Conservation (phyloP, 768 basidiomycete genomes). For the Pholiota conissans region DNA sequence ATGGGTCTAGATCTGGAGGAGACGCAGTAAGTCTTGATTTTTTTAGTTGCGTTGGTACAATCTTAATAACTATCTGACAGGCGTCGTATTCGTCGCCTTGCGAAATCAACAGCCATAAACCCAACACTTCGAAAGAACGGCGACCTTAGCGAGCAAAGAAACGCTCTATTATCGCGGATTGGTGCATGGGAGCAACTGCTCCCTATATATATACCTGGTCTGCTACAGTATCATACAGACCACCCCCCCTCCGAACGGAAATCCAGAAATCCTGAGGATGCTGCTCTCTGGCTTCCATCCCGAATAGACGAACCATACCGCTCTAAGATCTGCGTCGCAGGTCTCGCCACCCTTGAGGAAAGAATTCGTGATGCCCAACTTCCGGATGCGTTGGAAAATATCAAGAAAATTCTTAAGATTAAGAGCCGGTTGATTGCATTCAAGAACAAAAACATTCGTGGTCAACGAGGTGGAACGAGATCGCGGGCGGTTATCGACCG, state of each 20-base stretch:
- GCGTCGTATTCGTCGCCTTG: no score
- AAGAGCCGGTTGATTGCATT: conserved; percentile 21
- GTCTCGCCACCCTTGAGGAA: no score
- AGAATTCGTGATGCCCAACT: no score
- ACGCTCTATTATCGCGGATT: no score
- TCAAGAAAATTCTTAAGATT: conserved; percentile 18
- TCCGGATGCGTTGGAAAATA: conserved; percentile 13
- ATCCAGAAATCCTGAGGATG: conserved; percentile 6
- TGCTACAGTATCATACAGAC: conserved; percentile 8
- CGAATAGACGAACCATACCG: neutral
- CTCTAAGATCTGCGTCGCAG: neutral
- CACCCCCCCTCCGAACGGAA: neutral
- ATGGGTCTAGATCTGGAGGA: conserved; percentile 5
- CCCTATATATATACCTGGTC: no score
- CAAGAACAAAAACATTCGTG: conserved; percentile 22
- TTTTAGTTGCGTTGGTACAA: no score
- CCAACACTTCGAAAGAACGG: neutral
- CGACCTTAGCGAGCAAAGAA: no score
- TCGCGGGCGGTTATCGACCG: conserved; percentile 20
- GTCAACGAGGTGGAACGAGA: conserved; percentile 21
- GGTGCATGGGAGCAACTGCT: no score
- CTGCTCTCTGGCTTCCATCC: conserved; percentile 8
- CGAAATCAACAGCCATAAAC: neutral
- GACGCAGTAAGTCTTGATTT: neutral
- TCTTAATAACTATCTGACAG: no score